Conservation (phyloP, 148 eudicot species). For the Rhododendron mucronatum region DNA sequence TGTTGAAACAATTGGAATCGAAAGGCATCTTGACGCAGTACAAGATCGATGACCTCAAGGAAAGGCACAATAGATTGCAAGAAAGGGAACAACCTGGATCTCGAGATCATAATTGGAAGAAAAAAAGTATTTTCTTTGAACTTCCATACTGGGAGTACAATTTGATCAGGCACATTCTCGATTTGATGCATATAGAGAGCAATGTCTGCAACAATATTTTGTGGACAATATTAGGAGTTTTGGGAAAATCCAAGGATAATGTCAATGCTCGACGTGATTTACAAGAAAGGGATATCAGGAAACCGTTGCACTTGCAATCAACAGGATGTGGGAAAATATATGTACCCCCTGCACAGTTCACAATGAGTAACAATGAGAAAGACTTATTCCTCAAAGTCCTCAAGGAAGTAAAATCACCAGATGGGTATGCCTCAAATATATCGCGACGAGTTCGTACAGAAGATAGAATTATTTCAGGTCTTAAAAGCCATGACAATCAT, state of each 20-base stretch:
- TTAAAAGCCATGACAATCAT: no score
- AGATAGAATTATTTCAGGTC: no score
- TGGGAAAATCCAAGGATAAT: conserved; percentile 18
- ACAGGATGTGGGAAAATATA: neutral
- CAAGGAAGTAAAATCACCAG: conserved; percentile 10
- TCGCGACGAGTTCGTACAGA: neutral
- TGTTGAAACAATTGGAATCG: neutral
- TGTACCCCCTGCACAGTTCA: conserved; percentile 8
- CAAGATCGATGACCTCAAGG: neutral
- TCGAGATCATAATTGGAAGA: neutral
- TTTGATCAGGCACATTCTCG: conserved; percentile 14
- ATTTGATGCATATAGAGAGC: conserved; percentile 27
- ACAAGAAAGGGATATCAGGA: conserved; percentile 3
- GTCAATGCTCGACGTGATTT: conserved; percentile 8
- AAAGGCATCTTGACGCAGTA: neutral
- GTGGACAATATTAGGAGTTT: conserved; percentile 8
- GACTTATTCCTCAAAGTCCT: conserved; percentile 4
- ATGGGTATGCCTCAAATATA: conserved; percentile 21
- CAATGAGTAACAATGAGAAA: conserved; percentile 15
- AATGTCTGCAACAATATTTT: conserved; percentile 18
- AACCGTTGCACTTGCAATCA: neutral
- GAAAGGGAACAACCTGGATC: neutral
- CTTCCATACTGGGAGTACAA: conserved; percentile 17
- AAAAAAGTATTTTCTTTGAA: conserved; percentile 13
- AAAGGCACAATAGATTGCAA: neutral